phyloP scores from a whole-genome alignment of 2,329 filamentous ascomycete genomes.

The Aspergillus unguis region DNA sequence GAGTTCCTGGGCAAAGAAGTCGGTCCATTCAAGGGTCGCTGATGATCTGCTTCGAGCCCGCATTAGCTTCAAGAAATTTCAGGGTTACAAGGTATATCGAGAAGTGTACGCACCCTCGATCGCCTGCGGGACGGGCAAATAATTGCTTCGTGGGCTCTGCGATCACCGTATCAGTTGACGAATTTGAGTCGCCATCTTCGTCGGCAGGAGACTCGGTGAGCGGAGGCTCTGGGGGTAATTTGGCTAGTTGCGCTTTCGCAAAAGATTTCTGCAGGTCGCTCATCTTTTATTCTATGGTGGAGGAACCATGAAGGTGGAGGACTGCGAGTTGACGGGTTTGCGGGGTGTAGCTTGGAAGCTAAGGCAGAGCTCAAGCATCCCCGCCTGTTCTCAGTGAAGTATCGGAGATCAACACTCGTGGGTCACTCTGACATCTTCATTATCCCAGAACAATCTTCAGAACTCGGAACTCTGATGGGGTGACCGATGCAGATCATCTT shows the following conservation, averaged over 20 bases:
- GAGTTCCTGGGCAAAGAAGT: slow-evolving; percentile 86
- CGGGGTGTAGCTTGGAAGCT: neutral
- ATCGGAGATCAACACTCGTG: too few species aligned
- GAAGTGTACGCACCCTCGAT: slow-evolving; percentile 52
- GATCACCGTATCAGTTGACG: slow-evolving; percentile 87
- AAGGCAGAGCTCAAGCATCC: neutral
- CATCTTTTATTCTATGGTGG: slow-evolving; percentile 49
- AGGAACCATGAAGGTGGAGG: neutral
- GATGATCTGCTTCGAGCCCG: slow-evolving; percentile 28
- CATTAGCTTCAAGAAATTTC: neutral
- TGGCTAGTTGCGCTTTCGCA: slow-evolving; percentile 69
- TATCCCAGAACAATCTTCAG: too few species aligned
- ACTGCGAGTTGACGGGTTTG: neutral
- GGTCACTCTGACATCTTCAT: too few species aligned
- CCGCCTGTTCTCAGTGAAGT: slow-evolving; percentile 3
- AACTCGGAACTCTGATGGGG: too few species aligned
- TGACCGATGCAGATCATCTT: neutral
- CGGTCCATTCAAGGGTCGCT: slow-evolving; percentile 75
- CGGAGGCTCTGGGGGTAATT: slow-evolving; percentile 56
- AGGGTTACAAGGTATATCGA: neutral
- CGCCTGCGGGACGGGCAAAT: slow-evolving; percentile 60
- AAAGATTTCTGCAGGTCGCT: slow-evolving; percentile 77
- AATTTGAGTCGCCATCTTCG: slow-evolving; percentile 61
- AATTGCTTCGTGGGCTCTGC: slow-evolving; percentile 71
- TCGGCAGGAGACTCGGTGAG: slow-evolving; percentile 30